A percentile compares a stretch with the other conserved stretches of the same genome.
phyloP scores from a whole-genome alignment of 352 stramenopile species.

The Globisporangium canariense region DNA sequence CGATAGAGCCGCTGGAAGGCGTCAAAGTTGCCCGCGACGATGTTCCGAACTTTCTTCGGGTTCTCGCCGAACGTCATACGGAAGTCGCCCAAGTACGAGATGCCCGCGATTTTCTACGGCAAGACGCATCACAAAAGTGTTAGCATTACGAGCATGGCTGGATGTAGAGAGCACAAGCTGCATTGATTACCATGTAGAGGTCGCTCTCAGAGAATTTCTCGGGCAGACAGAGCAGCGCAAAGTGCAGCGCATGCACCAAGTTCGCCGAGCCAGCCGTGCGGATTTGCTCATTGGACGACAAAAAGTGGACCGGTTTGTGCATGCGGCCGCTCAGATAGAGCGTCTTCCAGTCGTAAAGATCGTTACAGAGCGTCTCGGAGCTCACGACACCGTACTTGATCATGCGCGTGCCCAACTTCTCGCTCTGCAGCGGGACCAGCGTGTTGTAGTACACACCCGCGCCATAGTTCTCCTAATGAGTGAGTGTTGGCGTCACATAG shows the following conservation, averaged over 20 bases:
- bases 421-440: conserved; percentile 57
- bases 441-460: conserved; percentile 87
- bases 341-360: conserved; percentile 77
- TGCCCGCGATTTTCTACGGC: conserved; percentile 78
- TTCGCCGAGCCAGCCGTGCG: conserved; percentile 53
- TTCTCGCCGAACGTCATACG: conserved; percentile 90
- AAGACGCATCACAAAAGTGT: background rate
- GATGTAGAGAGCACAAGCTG: background rate
- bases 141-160: background rate
- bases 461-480: conserved; percentile 59
- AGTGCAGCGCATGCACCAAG: conserved; percentile 70
- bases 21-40: conserved; percentile 82
- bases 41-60: conserved; percentile 89
- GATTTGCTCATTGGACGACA: conserved; percentile 46
- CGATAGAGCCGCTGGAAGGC: conserved; percentile 75
- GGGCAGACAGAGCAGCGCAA: conserved; percentile 66
- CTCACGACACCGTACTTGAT: conserved; percentile 91
- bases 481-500: background rate
- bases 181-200: conserved; percentile 65
- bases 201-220: conserved; percentile 81
- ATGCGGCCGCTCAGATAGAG: conserved; percentile 86
- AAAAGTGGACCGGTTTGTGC: conserved; percentile 80
- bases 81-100: conserved; percentile 89
- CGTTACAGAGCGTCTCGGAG: conserved; percentile 68
- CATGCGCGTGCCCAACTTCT: conserved; percentile 55